Conservation (phyloP, 352 stramenopile species). For the Pythium utonaiense region DNA sequence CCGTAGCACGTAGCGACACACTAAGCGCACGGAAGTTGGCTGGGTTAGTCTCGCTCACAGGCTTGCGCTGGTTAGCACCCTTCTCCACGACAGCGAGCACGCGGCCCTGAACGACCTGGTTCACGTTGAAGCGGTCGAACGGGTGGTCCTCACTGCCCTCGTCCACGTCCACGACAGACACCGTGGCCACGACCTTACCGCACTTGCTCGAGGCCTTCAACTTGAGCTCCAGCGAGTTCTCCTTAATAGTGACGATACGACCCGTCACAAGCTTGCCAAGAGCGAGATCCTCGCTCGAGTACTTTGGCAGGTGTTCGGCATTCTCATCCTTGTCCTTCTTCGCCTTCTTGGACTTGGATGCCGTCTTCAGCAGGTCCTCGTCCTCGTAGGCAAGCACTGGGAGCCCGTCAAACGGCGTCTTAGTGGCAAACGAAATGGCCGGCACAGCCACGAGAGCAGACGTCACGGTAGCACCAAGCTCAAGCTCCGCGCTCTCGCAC, state of each 20-base stretch:
- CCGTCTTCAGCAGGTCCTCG: slow-evolving; percentile 38
- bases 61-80: slow-evolving; percentile 84
- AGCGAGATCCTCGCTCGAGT: slow-evolving; percentile 48
- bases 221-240: slow-evolving; percentile 81
- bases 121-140: slow-evolving; percentile 78
- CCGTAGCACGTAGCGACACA: slow-evolving; percentile 60
- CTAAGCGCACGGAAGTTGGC: slow-evolving; percentile 70
- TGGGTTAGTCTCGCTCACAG: slow-evolving; percentile 71
- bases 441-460: slow-evolving; percentile 45
- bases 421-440: slow-evolving; percentile 24
- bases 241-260: slow-evolving; percentile 71
- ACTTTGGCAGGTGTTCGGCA: slow-evolving; percentile 66
- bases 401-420: slow-evolving; percentile 74
- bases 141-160: slow-evolving; percentile 49
- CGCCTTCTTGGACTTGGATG: slow-evolving; percentile 24
- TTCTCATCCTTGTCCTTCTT: slow-evolving; percentile 23
- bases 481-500: slow-evolving; percentile 48
- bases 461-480: slow-evolving; percentile 33
- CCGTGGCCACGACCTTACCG: slow-evolving; percentile 69
- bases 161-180: slow-evolving; percentile 86
- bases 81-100: slow-evolving; percentile 68
- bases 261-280: slow-evolving; percentile 70
- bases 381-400: slow-evolving; percentile 59
- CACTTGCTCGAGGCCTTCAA: slow-evolving; percentile 68
- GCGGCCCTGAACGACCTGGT: slow-evolving; percentile 64